phyloP scores from a whole-genome alignment of 2,329 filamentous ascomycete species.

The Aureobasidium sp. region DNA sequence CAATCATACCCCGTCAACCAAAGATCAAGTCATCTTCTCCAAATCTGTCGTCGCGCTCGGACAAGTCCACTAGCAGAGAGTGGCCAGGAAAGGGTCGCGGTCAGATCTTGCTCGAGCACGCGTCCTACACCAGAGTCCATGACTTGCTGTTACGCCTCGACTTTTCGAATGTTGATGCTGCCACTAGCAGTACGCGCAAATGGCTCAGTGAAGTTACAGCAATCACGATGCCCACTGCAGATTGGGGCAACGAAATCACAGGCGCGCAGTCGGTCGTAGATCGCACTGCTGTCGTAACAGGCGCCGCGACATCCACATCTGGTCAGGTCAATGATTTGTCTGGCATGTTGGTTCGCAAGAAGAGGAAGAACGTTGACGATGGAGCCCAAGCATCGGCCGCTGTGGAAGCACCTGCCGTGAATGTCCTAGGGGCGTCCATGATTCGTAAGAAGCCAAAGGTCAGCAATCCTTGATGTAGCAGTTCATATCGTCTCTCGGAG shows the following conservation, averaged over 20 bases:
- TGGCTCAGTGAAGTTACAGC: conserved; percentile 59
- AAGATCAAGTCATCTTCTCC: conserved; percentile 46
- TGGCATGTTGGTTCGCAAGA: conserved; percentile 40
- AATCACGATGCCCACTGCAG: conserved; percentile 16
- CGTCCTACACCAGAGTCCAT: conserved; percentile 57
- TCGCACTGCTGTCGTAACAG: conserved; percentile 28
- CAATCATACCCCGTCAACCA: conserved; percentile 56
- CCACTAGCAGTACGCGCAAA: conserved; percentile 55
- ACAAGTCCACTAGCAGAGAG: conserved; percentile 53
- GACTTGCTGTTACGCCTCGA: conserved; percentile 66
- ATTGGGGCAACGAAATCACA: conserved; percentile 16
- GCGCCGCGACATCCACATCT: conserved; percentile 23
- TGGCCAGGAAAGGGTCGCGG: conserved; percentile 59
- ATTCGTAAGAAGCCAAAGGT: conserved; percentile 51
- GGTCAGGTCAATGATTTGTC: conserved; percentile 24
- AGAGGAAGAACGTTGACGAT: conserved; percentile 35
- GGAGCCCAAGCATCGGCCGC: not conserved
- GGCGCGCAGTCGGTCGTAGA: conserved; percentile 15
- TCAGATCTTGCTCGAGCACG: conserved; percentile 53
- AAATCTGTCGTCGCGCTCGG: conserved; percentile 37
- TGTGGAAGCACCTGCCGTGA: conserved; percentile 27
- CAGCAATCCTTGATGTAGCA: not conserved
- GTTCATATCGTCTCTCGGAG: not conserved
- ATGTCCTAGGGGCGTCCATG: conserved; percentile 43
- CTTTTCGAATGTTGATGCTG: conserved; percentile 58